Conservation (phyloP, 176 grass and related monocot genomes). For the Cenchrus fungigraminus region DNA sequence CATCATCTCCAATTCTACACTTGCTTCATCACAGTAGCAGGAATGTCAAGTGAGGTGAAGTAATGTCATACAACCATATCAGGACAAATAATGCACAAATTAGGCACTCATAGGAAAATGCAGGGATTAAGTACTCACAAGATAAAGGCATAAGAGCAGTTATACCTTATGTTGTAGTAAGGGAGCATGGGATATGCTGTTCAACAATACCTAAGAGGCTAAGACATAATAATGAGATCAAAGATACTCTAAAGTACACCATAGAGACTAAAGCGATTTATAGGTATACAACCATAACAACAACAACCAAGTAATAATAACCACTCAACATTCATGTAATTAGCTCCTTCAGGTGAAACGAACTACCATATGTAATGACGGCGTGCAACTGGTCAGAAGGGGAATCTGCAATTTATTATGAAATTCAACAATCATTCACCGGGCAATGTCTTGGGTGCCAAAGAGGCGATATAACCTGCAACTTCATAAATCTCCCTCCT, state of each 20-base stretch:
- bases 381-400: background rate
- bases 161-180: background rate
- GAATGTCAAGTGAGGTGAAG: background rate
- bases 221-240: background rate
- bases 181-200: background rate
- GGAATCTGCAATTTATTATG: background rate
- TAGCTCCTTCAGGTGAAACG: background rate
- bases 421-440: background rate
- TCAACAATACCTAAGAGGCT: background rate
- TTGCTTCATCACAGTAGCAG: background rate
- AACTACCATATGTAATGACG: background rate
- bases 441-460: slow-evolving; percentile 44
- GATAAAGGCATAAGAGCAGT: background rate
- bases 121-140: background rate
- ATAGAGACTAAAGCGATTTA: background rate
- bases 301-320: background rate
- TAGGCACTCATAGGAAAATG: background rate
- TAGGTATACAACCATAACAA: background rate
- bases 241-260: too few species aligned
- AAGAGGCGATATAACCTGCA: slow-evolving; percentile 51
- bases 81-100: background rate
- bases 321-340: background rate
- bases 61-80: background rate
- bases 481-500: slow-evolving; percentile 64
- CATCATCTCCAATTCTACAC: background rate